These are phyloP conservation scores for Aspergillus pseudoviridinutans DNA, from an alignment of 2,329 filamentous ascomycete genomes.

Conservation along the genomic window DNA sequence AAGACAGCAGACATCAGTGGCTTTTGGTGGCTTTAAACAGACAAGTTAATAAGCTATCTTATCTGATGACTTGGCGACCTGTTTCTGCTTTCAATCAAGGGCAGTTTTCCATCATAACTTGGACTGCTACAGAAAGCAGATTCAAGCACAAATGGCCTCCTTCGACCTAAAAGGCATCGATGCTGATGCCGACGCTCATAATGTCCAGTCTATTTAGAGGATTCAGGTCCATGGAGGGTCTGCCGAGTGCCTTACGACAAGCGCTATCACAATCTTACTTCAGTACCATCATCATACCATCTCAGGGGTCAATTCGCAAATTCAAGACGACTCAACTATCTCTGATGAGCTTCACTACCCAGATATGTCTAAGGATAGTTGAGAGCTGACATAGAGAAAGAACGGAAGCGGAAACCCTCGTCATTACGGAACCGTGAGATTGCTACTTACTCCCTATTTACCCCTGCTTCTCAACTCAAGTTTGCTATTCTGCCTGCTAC, in stretches of 20 bases:
- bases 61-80: slow-evolving; percentile 10
- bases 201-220: not conserved
- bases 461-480: not conserved
- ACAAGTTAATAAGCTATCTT: not conserved
- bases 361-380: not conserved
- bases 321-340: not conserved
- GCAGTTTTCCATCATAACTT: not conserved
- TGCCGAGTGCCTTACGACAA: not conserved
- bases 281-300: too few species aligned
- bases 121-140: not conserved
- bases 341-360: not conserved
- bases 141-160: not conserved
- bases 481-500: not conserved
- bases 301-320: not conserved
- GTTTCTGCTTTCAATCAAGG: not conserved
- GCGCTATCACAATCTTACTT: too few species aligned
- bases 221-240: not conserved
- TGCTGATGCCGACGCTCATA: not conserved
- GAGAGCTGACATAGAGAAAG: not conserved
- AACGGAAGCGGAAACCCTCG: not conserved
- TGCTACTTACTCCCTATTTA: not conserved
- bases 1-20: not conserved
- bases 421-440: not conserved
- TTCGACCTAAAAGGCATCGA: not conserved
- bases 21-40: not conserved